Evolutionary conservation across 2,329 filamentous ascomycete genomes (phyloP).

Genomic region (Alternaria brassicae): DNA sequence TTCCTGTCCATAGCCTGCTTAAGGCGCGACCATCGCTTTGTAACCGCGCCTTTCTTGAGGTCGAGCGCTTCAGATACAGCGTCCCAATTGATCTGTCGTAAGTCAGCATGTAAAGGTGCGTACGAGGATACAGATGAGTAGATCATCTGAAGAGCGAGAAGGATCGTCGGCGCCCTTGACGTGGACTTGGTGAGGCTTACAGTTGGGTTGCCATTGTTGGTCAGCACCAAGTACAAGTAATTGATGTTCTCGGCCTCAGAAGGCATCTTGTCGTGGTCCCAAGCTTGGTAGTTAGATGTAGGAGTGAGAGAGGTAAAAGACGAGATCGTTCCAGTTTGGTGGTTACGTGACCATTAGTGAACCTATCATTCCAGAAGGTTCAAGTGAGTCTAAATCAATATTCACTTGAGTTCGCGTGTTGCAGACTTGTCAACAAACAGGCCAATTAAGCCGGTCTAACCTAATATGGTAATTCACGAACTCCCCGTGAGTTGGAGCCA

Average conservation of each 20-base stretch:
- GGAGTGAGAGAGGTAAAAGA: slow-evolving; percentile 5
- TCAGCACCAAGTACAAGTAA: slow-evolving; percentile 43
- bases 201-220: slow-evolving; percentile 28
- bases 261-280: slow-evolving; percentile 30
- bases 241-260: slow-evolving; percentile 38
- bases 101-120: background rate
- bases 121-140: background rate
- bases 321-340: no score
- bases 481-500: no score
- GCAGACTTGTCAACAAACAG: no score
- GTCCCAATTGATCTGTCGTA: slow-evolving; percentile 41
- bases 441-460: no score
- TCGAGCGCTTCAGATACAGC: slow-evolving; percentile 33
- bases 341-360: no score
- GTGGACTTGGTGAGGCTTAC: slow-evolving; percentile 18
- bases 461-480: no score
- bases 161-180: background rate
- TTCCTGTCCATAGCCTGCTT: slow-evolving; percentile 33
- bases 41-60: slow-evolving; percentile 34
- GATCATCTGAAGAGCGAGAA: background rate
- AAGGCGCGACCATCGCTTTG: slow-evolving; percentile 48
- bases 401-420: no score
- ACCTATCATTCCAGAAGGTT: no score
- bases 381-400: no score
- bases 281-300: background rate